Evolutionary conservation across 2,329 filamentous ascomycete genomes (phyloP), one percentile per base, ranked within the genome.

Genomic region (Talaromyces marneffei): DNA sequence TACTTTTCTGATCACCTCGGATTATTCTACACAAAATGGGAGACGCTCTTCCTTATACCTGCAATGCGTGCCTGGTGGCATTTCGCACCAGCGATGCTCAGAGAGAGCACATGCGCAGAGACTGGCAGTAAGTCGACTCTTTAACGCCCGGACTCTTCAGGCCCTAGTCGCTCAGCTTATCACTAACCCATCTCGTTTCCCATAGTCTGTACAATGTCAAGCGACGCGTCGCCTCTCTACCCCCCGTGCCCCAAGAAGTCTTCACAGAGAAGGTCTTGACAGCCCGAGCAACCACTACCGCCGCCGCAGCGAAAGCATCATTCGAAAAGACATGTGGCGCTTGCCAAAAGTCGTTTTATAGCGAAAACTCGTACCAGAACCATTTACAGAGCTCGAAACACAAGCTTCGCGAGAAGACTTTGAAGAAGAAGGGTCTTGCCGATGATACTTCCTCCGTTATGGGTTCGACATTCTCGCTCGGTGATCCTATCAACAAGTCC

Each of bases 11-110:
- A 50, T 33, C 27, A 50, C 9, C 8, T 20, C n/a, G 27, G n/a
- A 20, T 29, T 18, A 33, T 33, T 31, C 12, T 29, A 37, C 40
- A 3, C 52, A 40, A 18, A 29, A 53, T 57, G 35, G 61, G 57
- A 50, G 61, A 63, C 25, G 82, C 87, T 27, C 91, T 97, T 74
- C 93, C 94, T 1, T 99, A 93, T 79, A 97, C 93, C 60, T 99
- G 94, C 86, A 99, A 97, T 77, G 94, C 92, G 62, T 99, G 94
- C 74, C 91, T 96, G 75, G 92, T 99, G 68, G 94, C 93, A 57
- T 99, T 97, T 78, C 88, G 93, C 67, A 92, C 91, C 72, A 92
- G 90, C 74, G 93, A 97, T 73, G 83, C 95, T 61, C 94, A 99
- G 79, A 88, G 94, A 74, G 87, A 86, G 39, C 94, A 99, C 74